Evolutionary conservation across 2,329 filamentous ascomycete species (phyloP).

Genomic region (Penicillium decumbens): DNA sequence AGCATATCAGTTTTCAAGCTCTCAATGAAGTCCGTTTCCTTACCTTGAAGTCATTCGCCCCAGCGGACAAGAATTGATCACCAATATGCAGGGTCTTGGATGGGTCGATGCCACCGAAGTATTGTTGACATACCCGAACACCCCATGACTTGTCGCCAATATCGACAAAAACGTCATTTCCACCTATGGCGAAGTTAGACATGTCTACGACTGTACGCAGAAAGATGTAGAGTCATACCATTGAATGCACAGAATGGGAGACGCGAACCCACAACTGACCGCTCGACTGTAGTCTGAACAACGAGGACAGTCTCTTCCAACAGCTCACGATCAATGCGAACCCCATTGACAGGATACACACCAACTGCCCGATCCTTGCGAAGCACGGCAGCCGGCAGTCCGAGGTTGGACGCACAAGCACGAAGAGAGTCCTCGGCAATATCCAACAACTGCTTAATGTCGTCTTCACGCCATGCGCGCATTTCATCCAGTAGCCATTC

Average conservation of each 20-base stretch:
- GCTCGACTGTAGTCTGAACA: constrained; percentile 85
- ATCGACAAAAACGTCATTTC: constrained; percentile 96
- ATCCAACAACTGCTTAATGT: constrained; percentile 77
- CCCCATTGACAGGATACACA: constrained; percentile 61
- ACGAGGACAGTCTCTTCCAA: constrained; percentile 95
- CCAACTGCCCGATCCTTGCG: constrained; percentile 86
- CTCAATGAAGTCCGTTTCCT: not conserved
- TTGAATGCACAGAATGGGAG: constrained; percentile 98
- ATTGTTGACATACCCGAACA: constrained; percentile 84
- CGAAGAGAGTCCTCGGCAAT: constrained; percentile 78
- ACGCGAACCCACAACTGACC: constrained; percentile 62
- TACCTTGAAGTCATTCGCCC: constrained; percentile 94
- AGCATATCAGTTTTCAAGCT: not conserved
- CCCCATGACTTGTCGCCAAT: constrained; percentile 98
- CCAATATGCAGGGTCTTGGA: constrained; percentile 87
- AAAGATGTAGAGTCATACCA: constrained; percentile 41
- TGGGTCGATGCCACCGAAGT: constrained; percentile 72
- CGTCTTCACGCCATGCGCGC: constrained; percentile 51
- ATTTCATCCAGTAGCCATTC: constrained; percentile 60
- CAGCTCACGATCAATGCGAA: constrained; percentile 75
- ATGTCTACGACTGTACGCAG: not conserved
- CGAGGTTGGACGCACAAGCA: constrained; percentile 74
- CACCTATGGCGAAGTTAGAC: constrained; percentile 47
- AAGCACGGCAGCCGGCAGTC: constrained; percentile 71
- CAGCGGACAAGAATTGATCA: constrained; percentile 90